A percentile compares a stretch with the other conserved stretches of the same genome.
These are phyloP conservation scores for Fusarium setosum DNA, from an alignment of 2,329 filamentous ascomycete species.

Conservation along the genomic window DNA sequence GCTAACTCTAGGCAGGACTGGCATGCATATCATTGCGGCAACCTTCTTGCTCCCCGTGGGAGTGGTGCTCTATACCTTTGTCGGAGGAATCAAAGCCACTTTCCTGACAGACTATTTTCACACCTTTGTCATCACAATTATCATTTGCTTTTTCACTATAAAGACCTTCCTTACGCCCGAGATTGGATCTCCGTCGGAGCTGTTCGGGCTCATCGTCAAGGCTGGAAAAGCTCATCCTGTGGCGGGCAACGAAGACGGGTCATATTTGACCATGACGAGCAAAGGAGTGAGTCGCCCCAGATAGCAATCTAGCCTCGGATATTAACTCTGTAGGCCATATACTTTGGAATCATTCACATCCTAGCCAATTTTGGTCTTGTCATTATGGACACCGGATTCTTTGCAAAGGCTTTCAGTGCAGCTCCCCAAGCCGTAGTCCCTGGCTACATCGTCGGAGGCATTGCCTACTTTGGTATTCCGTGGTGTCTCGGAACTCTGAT, in stretches of 20 bases:
- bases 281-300: conserved; percentile 53
- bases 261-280: conserved; percentile 67
- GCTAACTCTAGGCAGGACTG: conserved; percentile 47
- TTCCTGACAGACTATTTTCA: conserved; percentile 65
- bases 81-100: conserved; percentile 54
- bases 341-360: conserved; percentile 62
- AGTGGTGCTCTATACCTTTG: conserved; percentile 53
- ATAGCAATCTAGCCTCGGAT: conserved; percentile 30
- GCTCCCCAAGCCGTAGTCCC: conserved; percentile 59
- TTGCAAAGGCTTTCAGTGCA: conserved; percentile 63
- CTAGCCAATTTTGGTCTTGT: conserved; percentile 64
- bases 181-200: conserved; percentile 57
- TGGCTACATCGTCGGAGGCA: conserved; percentile 63
- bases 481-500: conserved; percentile 64
- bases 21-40: conserved; percentile 61
- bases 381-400: conserved; percentile 66
- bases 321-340: conserved; percentile 50
- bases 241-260: conserved; percentile 60
- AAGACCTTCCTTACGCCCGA: conserved; percentile 59
- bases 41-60: conserved; percentile 57
- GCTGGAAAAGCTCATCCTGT: conserved; percentile 58
- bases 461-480: conserved; percentile 65
- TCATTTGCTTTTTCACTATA: conserved; percentile 60
- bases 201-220: conserved; percentile 62
- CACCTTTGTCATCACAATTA: conserved; percentile 64